These are phyloP conservation scores for Aleurites moluccanus DNA, from an alignment of 441 rosid genomes.

Conservation along the genomic window DNA sequence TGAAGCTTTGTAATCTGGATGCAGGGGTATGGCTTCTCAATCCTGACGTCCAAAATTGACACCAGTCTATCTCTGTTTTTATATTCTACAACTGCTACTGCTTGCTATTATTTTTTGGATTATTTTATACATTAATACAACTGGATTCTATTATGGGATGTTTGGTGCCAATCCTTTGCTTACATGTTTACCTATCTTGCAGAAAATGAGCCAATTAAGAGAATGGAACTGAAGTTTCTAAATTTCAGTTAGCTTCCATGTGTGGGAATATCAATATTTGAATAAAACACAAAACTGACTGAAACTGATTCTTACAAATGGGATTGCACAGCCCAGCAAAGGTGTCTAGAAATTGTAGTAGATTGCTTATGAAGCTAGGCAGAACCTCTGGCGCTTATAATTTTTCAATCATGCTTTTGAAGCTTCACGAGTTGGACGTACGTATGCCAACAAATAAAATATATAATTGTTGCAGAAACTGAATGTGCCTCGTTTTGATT, in stretches of 20 bases:
- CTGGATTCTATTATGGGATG: background rate
- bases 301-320: background rate
- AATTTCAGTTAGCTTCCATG: background rate
- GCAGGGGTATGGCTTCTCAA: conserved; percentile 19
- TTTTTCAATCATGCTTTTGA: background rate
- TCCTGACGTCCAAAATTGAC: background rate
- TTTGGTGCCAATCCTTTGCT: background rate
- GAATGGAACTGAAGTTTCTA: background rate
- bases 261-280: background rate
- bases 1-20: conserved; percentile 11
- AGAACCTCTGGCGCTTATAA: background rate
- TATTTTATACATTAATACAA: background rate
- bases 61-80: background rate
- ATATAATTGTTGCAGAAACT: background rate
- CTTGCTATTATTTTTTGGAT: background rate
- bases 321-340: background rate
- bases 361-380: background rate
- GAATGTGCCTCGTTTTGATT: background rate
- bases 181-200: background rate
- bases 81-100: background rate
- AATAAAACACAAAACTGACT: background rate
- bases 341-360: background rate
- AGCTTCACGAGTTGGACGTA: background rate
- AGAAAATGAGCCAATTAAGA: background rate
- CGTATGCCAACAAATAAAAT: background rate